phyloP scores from a whole-genome alignment of 495 filamentous ascomycete genomes.

The Cercophora newfieldiana region DNA sequence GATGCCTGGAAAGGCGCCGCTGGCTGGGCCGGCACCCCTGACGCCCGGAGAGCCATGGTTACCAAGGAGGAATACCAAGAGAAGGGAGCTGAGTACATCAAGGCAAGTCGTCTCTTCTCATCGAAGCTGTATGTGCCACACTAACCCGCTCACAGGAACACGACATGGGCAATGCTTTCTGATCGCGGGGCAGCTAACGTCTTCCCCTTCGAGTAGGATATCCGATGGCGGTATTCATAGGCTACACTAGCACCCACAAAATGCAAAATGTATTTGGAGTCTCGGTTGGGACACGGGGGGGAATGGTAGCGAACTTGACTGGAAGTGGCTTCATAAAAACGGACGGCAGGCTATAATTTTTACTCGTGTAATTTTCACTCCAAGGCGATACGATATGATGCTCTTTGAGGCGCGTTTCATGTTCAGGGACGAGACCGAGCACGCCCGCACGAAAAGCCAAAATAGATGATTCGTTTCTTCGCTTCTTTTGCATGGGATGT shows the following conservation, averaged over 20 bases:
- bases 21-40: constrained; percentile 61
- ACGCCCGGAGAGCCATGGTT: constrained; percentile 53
- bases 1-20: constrained; percentile 95
- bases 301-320: neutral
- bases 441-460: neutral
- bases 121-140: constrained; percentile 9
- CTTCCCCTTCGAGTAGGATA: too few species aligned
- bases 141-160: constrained; percentile 60
- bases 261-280: neutral
- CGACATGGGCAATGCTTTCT: constrained; percentile 71
- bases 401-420: neutral
- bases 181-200: too few species aligned
- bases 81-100: constrained; percentile 83
- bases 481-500: neutral
- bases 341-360: neutral
- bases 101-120: constrained; percentile 52
- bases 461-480: neutral
- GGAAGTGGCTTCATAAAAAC: neutral
- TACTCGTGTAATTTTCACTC: neutral
- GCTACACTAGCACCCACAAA: neutral
- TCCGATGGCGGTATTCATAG: too few species aligned
- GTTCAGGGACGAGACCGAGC: neutral
- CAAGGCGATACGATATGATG: neutral
- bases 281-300: too few species aligned
- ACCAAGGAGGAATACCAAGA: constrained; percentile 78